Evolutionary conservation across 352 stramenopile genomes (phyloP).

Genomic region (Phytophthora pinifolia): DNA sequence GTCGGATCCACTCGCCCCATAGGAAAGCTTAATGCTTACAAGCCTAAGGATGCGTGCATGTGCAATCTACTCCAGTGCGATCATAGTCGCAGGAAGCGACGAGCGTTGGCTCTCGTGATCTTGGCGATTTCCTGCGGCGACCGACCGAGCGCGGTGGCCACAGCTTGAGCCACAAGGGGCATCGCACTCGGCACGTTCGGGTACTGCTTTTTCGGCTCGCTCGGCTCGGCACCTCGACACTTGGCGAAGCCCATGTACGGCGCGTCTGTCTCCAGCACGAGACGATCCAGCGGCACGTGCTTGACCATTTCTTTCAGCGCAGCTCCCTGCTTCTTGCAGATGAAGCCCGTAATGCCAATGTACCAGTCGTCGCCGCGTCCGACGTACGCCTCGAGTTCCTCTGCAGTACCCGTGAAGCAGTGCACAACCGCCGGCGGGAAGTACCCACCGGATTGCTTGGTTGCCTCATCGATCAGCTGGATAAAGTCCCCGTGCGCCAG

Average conservation of each 20-base stretch:
- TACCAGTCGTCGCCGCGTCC: conserved; percentile 70
- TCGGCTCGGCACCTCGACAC: conserved; percentile 43
- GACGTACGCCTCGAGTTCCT: conserved; percentile 80
- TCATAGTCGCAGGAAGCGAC: conserved; percentile 64
- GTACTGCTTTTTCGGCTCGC: conserved; percentile 63
- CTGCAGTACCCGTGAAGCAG: conserved; percentile 87
- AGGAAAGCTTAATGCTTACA: conserved; percentile 25
- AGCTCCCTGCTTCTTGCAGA: conserved; percentile 81
- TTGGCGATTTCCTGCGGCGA: conserved; percentile 58
- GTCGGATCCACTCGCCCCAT: conserved; percentile 7
- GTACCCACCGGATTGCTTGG: conserved; percentile 35
- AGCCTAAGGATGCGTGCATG: conserved; percentile 22
- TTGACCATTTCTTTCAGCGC: conserved; percentile 54
- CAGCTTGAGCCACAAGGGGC: conserved; percentile 52
- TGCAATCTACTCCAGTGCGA: conserved; percentile 2
- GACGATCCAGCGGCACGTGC: conserved; percentile 68
- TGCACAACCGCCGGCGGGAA: conserved; percentile 80
- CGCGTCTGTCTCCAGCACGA: conserved; percentile 92
- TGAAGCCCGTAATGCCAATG: conserved; percentile 90
- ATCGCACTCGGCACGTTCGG: conserved; percentile 79
- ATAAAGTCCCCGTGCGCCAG: conserved; percentile 80
- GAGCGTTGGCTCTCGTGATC: conserved; percentile 64
- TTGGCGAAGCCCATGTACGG: conserved; percentile 91
- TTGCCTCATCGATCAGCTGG: conserved; percentile 56
- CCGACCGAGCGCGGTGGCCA: conserved; percentile 47